Base-by-base conservation (phyloP, 371 early-diverging fungal genomes). In the Mucor circinelloides region DNA sequence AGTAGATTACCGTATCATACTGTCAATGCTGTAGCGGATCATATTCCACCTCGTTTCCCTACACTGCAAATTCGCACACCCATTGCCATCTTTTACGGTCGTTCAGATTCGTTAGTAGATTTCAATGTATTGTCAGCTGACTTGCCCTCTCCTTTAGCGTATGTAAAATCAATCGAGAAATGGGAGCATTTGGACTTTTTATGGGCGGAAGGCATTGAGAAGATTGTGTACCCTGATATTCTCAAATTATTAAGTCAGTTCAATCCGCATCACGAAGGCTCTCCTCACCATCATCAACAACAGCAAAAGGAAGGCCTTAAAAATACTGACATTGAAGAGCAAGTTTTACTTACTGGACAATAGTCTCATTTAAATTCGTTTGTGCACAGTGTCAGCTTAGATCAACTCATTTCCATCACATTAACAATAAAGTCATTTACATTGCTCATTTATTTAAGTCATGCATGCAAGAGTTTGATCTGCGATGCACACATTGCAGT, bases 51-150 rank as follows among this genome's bases (percentile, higher is more conserved):
- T 28, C 78, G 79, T 8, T 89, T 88, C 75, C 95, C 96, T n/a
- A 94, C 95, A 0, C 80, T 88, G 27, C 93, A 90, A 46, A 96
- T 97, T 65, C 76, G 75, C 38, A 93, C 95, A 2, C 94, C 93
- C 0, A 89, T 96, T 27, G 94, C 94, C 12, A 78, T 97, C 54
- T 96, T 97, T 77, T 93, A 95, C 67, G 98, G 98, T 44, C 93
- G 93, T 17, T 82, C 87, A 4, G 97, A 97, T 67, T 90, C 95
- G 1, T 79, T 97, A 17, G 90, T 94, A 0, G 90, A 96, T 50
- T 89, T 93, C 42, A 66, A 87, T 30, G 81, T 80, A 12, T 72
- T 94, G 12, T 62, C 89, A 2, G 80, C 80, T 6, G 86, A 90
- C 42, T 56, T 90, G 10, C 90, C 89, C 1, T 61, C 73, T 0